Percentiles rank a stretch among this genome's conserved stretches.
These are phyloP conservation scores for Pyricularia sp. DNA, from an alignment of 2,329 filamentous ascomycete species.

Conservation along the genomic window DNA sequence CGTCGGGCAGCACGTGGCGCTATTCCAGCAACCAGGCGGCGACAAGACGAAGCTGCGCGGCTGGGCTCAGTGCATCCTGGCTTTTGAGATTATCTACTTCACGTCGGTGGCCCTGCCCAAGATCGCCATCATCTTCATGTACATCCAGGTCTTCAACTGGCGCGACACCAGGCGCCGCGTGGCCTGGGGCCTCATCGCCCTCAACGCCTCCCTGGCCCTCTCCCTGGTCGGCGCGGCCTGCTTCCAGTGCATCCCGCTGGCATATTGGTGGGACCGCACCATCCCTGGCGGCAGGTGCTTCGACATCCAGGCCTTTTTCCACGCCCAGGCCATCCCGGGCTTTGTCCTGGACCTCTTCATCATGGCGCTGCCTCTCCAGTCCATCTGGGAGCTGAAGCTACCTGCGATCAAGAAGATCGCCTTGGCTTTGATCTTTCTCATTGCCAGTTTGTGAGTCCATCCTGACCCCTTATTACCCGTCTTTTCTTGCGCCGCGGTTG, in stretches of 20 bases:
- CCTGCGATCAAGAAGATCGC: constrained; percentile 16
- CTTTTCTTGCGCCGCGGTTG: not conserved
- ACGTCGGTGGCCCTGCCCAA: constrained; percentile 18
- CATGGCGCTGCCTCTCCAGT: constrained; percentile 16
- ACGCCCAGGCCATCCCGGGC: constrained; percentile 14
- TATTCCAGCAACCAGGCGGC: constrained; percentile 8
- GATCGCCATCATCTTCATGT: constrained; percentile 19
- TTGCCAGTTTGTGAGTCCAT: constrained; percentile 9
- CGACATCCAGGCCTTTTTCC: constrained; percentile 17
- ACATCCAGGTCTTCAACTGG: constrained; percentile 20
- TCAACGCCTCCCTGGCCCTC: constrained; percentile 14
- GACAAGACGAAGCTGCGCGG: constrained; percentile 10
- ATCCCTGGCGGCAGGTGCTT: constrained; percentile 12
- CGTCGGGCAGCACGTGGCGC: constrained; percentile 15
- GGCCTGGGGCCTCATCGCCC: constrained; percentile 12
- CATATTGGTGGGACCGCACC: constrained; percentile 12
- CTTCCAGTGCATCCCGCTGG: constrained; percentile 15
- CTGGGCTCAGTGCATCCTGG: constrained; percentile 17
- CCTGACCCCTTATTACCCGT: not conserved
- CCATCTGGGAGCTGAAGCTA: constrained; percentile 18
- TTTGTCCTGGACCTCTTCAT: constrained; percentile 17
- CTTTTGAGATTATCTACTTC: constrained; percentile 21
- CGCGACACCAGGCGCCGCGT: constrained; percentile 12
- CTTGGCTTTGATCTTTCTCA: constrained; percentile 15
- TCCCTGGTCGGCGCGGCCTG: constrained; percentile 6